Percentiles rank a stretch among this genome's conserved stretches.
These are phyloP conservation scores for Colletotrichum sidae DNA, from an alignment of 2,329 filamentous ascomycete species.

Conservation along the genomic window DNA sequence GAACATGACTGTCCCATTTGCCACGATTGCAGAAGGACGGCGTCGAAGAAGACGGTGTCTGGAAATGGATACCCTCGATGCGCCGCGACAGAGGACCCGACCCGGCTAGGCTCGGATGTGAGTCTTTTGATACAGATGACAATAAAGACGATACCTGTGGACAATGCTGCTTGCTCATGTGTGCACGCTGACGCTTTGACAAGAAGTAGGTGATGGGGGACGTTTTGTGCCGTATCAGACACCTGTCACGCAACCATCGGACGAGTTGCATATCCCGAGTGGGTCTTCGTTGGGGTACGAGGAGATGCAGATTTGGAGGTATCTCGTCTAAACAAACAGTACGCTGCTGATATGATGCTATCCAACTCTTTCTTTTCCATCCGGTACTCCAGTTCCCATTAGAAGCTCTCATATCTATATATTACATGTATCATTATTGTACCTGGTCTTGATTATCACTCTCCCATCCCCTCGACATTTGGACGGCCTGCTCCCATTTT, in stretches of 20 bases:
- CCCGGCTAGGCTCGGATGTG: neutral
- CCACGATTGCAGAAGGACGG: slow-evolving; percentile 29
- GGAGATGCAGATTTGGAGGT: slow-evolving; percentile 5
- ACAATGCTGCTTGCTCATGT: slow-evolving; percentile 2
- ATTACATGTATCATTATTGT: neutral
- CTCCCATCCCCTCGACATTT: slow-evolving; percentile 69
- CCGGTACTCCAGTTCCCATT: slow-evolving; percentile 6
- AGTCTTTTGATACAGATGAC: slow-evolving; percentile 27
- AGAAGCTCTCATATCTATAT: neutral
- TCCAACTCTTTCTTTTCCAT: slow-evolving; percentile 7
- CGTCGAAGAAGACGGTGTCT: slow-evolving; percentile 6
- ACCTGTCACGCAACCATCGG: slow-evolving; percentile 4
- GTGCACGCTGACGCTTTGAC: neutral
- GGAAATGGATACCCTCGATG: slow-evolving; percentile 10
- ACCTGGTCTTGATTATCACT: slow-evolving; percentile 18
- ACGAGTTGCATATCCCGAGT: neutral
- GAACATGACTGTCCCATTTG: slow-evolving; percentile 30
- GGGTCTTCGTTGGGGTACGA: neutral
- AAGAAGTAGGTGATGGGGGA: too few species aligned
- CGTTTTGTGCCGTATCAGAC: neutral
- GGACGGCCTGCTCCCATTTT: slow-evolving; percentile 68
- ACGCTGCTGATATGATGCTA: slow-evolving; percentile 7
- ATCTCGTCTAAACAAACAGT: slow-evolving; percentile 21
- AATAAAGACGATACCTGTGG: slow-evolving; percentile 36
- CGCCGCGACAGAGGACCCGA: slow-evolving; percentile 14